Base-by-base conservation (phyloP, 202 grass and related monocot species). In the Zizania palustris region DNA sequence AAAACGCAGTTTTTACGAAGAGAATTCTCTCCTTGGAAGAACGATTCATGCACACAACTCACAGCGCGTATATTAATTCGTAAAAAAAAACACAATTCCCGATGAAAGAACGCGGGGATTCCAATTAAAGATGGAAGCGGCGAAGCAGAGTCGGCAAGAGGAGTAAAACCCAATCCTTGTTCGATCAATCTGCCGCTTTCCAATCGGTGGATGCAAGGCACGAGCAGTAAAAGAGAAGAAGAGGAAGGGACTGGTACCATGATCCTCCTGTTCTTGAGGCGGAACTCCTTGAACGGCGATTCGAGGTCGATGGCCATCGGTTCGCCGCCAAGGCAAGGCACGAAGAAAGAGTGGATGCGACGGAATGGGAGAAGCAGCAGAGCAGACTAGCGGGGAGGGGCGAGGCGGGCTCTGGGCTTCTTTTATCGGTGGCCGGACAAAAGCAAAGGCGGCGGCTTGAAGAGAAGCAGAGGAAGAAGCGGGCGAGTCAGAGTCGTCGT, bases 251-350 rank as follows among this genome's bases (percentile, higher is more conserved):
- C 0, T 9, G 14, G 9, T 45, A 98, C 95, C 95, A 92, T 98
- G 85, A 87, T 50, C 79, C 87, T 88, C 55, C 95, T 88, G 89
- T 88, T 95, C 87, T 90, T 92, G 84, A 91, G 65, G 68, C 88
- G 92, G 73, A 84, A 83, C 35, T 94, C 95, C 80, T 94, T 94
- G 80, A 90, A 98, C 21, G 84, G 89, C 65, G 89, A 92, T 11
- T 94, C 91, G 80, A 90, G 87, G 67, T 98, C 95, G 82, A 98
- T 92, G 40, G 95, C 95, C 95, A 98, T 92, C 54, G 46, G 50
- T 6, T 3, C 3, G 7, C 11, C 49, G n/a, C 7, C 49, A 7
- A 14, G 45, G 11, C 44, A 44, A 44, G 42, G 42, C 10, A 11
- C 4, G 11, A 11, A 45, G 11, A 44, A 0, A 44, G 42, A 10